Base-by-base conservation (phyloP, 176 grass and related monocot species). In the sorghum (Sorghum bicolor) region DNA sequence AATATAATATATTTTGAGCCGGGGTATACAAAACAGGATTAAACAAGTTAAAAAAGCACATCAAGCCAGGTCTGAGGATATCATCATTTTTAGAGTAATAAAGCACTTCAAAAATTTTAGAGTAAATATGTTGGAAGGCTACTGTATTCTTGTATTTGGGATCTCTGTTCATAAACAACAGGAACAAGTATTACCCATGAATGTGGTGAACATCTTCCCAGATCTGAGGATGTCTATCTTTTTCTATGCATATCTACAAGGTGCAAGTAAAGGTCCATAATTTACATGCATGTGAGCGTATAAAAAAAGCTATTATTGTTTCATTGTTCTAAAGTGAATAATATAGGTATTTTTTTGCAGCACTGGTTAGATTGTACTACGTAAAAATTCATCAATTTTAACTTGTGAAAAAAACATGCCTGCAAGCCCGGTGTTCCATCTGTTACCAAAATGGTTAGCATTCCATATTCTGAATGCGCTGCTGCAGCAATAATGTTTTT, bases 201-300 rank as follows among this genome's bases (percentile, higher is more conserved):
- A 97, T 68, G 67, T 91, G 90, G 81, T 64, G 68, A 78, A 94
- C 82, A 87, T 94, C 86, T 80, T 97, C 92, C 92, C 88, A 97
- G 10, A 92, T 32, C 48, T 94, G 92, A 26, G 94, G 90, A 67
- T 64, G 5, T 13, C 19, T 85, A 91, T 97, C 90, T 64, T 92
- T 97, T 62, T 94, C 90, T 75, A 70, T 92, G 74, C 94, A 97
- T 77, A 94, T 94, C 95, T 94, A 73, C 28, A 87, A n/a, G 82
- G 52, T 75, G 0, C 34, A 69, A 69, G 55, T 22, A n/a, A 58
- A 58, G 22, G 2, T n/a, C 4, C 33, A n/a, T 38, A 17, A 68
- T 38, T 69, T 39, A n/a, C 8, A 69, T 24, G 66, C 8, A 69
- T 24, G 66, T n/a, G 66, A 69, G 10, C 4, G 24, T 69, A 4